These are phyloP conservation scores for Antarctomyces pellizariae DNA, from an alignment of 495 filamentous ascomycete species.

Conservation along the genomic window DNA sequence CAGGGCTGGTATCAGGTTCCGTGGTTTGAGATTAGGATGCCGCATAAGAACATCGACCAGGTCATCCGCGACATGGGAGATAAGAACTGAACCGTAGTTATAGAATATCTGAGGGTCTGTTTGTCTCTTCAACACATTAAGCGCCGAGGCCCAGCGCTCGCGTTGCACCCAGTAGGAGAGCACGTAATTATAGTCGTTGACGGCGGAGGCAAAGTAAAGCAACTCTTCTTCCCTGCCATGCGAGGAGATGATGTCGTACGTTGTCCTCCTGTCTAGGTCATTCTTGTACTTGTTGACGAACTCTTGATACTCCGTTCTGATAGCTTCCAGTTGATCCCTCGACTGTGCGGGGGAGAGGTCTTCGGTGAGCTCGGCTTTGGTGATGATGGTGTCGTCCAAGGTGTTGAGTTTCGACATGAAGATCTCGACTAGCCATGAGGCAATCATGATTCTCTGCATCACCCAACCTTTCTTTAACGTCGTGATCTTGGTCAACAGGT, in stretches of 20 bases:
- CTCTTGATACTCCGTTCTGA: slow-evolving; percentile 62
- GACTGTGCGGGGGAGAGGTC: slow-evolving; percentile 43
- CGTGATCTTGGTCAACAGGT: slow-evolving; percentile 62
- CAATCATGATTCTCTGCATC: slow-evolving; percentile 91
- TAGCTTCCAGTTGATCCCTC: slow-evolving; percentile 39
- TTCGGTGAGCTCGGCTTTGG: slow-evolving; percentile 62
- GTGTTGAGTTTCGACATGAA: slow-evolving; percentile 96
- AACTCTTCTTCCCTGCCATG: slow-evolving; percentile 87
- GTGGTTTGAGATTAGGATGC: slow-evolving; percentile 66
- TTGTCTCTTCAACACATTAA: slow-evolving; percentile 76
- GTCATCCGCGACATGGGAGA: slow-evolving; percentile 64
- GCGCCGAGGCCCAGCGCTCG: slow-evolving; percentile 76
- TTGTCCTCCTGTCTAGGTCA: slow-evolving; percentile 75
- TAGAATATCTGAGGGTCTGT: slow-evolving; percentile 85
- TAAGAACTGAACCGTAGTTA: slow-evolving; percentile 84
- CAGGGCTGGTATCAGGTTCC: slow-evolving; percentile 75
- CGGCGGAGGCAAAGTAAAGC: slow-evolving; percentile 64
- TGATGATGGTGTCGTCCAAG: slow-evolving; percentile 81
- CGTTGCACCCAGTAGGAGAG: slow-evolving; percentile 93
- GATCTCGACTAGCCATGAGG: slow-evolving; percentile 82
- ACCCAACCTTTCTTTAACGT: slow-evolving; percentile 58
- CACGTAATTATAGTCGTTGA: slow-evolving; percentile 85
- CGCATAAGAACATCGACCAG: slow-evolving; percentile 86
- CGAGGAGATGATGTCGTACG: slow-evolving; percentile 86
- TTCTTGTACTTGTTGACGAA: slow-evolving; percentile 65